Percentiles rank a stretch among this genome's conserved stretches.
Evolutionary conservation across 1,139 yeast species (phyloP).

Genomic region (Suhomyces guaymorum): DNA sequence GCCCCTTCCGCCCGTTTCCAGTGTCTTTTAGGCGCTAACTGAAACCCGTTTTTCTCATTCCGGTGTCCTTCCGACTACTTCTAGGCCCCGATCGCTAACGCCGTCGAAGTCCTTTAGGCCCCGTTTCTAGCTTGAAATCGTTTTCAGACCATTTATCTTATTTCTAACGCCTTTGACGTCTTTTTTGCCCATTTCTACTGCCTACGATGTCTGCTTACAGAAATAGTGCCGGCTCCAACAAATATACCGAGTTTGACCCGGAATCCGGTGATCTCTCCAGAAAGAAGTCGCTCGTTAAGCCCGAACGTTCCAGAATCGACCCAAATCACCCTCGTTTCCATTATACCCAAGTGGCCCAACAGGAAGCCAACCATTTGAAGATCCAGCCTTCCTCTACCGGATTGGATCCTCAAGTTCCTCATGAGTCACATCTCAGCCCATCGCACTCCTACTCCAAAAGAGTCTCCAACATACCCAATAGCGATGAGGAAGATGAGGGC

Average conservation of each 20-base stretch:
- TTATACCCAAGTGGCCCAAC: conserved; percentile 78
- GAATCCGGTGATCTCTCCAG: conserved; percentile 52
- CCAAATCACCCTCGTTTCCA: conserved; percentile 74
- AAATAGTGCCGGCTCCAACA: conserved; percentile 23
- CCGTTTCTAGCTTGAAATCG: no score
- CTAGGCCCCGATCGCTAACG: no score
- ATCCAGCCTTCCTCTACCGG: conserved; percentile 78
- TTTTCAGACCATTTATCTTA: no score
- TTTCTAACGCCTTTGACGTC: conserved; percentile 1
- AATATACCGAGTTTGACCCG: conserved; percentile 48
- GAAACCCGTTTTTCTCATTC: no score
- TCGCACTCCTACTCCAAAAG: conserved; percentile 5
- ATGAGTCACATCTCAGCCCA: conserved; percentile 6
- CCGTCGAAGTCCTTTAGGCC: no score
- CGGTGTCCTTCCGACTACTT: no score
- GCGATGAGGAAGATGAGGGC: conserved; percentile 35
- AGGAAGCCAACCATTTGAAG: conserved; percentile 59
- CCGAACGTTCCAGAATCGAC: conserved; percentile 72
- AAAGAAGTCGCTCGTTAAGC: conserved; percentile 72
- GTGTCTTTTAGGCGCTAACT: no score
- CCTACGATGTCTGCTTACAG: conserved; percentile 19
- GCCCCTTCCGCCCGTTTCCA: no score
- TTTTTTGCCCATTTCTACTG: neutral
- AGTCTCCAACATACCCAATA: conserved; percentile 9
- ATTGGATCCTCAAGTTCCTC: conserved; percentile 51